A percentile compares a stretch with the other conserved stretches of the same genome.
phyloP scores from a whole-genome alignment of 2,329 filamentous ascomycete genomes.

The Arthrinium phaeospermum region DNA sequence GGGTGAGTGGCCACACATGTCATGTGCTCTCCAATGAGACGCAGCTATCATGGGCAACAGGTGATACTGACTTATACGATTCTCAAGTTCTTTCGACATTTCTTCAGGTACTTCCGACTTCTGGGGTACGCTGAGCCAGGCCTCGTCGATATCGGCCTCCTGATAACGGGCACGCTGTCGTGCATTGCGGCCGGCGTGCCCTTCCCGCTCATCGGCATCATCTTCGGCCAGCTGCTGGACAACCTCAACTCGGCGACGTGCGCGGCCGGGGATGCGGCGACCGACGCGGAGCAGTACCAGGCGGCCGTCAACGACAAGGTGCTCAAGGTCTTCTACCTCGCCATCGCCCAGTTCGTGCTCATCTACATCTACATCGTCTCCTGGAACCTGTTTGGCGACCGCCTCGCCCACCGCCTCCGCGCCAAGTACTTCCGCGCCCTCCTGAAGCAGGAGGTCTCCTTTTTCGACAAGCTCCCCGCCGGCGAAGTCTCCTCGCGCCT shows the following conservation, averaged over 20 bases:
- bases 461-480: constrained; percentile 61
- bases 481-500: constrained; percentile 63
- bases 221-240: constrained; percentile 69
- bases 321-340: constrained; percentile 63
- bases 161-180: constrained; percentile 46
- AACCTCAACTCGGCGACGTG: constrained; percentile 65
- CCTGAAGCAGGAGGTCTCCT: constrained; percentile 61
- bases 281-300: constrained; percentile 40
- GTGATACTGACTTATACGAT: constrained; percentile 6
- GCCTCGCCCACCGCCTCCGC: constrained; percentile 61
- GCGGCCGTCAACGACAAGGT: constrained; percentile 55
- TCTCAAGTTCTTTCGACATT: constrained; percentile 28
- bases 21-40: not conserved
- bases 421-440: constrained; percentile 60
- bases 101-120: constrained; percentile 50
- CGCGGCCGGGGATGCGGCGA: constrained; percentile 36
- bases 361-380: constrained; percentile 64
- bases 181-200: constrained; percentile 66
- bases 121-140: constrained; percentile 52
- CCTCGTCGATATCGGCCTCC: constrained; percentile 49
- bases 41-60: not conserved
- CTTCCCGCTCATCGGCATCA: constrained; percentile 67
- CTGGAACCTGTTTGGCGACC: constrained; percentile 63
- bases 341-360: constrained; percentile 60
- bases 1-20: not conserved